Evolutionary conservation across 768 basidiomycete species (phyloP).

Genomic region (Coprinopsis cinerea): DNA sequence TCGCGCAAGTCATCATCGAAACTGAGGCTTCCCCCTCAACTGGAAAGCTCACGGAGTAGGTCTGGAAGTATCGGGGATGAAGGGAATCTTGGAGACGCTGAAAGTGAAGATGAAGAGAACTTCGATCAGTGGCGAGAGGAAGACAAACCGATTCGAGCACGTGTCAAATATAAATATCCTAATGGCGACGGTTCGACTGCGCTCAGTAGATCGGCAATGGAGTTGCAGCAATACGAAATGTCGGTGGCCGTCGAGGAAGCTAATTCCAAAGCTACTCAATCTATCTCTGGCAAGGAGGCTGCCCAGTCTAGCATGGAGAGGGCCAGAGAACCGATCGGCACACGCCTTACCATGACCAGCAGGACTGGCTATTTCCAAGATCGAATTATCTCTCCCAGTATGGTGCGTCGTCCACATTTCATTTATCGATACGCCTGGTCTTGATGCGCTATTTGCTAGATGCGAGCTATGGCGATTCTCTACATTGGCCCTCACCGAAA

Average conservation of each 20-base stretch:
- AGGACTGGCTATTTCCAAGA: constrained; percentile 92
- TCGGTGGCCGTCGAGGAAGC: constrained; percentile 47
- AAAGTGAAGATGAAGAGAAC: constrained; percentile 49
- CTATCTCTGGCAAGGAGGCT: constrained; percentile 20
- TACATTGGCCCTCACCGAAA: constrained; percentile 93
- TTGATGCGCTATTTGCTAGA: constrained; percentile 53
- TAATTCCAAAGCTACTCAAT: constrained; percentile 37
- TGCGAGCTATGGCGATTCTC: constrained; percentile 98
- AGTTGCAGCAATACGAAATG: constrained; percentile 47
- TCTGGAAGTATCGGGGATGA: constrained; percentile 28
- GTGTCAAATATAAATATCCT: constrained; percentile 59
- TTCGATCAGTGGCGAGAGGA: constrained; percentile 49
- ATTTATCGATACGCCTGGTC: not conserved
- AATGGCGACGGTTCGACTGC: constrained; percentile 17
- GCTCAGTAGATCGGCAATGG: constrained; percentile 34
- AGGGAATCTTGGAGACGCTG: constrained; percentile 48
- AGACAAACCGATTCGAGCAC: constrained; percentile 69
- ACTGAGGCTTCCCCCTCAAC: constrained; percentile 23
- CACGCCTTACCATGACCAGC: constrained; percentile 91
- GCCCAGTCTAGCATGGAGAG: constrained; percentile 23
- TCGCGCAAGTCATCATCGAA: constrained; percentile 19
- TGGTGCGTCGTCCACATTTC: constrained; percentile 53
- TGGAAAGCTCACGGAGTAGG: constrained; percentile 13
- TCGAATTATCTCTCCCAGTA: constrained; percentile 87
- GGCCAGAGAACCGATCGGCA: constrained; percentile 65